Base-by-base conservation (phyloP, 192 early-diverging fungal species). In the Coemansia sp. region DNA sequence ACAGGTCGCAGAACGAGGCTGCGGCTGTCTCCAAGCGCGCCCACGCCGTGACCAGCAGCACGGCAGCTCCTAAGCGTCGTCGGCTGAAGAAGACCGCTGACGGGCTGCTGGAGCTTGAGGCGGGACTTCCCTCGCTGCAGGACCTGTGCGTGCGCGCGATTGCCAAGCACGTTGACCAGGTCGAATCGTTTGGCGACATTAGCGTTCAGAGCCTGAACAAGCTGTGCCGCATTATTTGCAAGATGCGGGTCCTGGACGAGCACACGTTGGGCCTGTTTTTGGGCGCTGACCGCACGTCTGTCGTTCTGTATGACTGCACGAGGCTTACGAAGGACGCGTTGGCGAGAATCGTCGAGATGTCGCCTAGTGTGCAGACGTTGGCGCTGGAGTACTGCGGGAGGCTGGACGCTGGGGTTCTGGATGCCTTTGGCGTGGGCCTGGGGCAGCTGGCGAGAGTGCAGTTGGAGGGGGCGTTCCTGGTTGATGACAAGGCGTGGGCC, bases 101-200 rank as follows among this genome's bases (percentile, higher is more conserved):
- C 3, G 82, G 82, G 27, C 65, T 84, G 68, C 64, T 84, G 43
- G 87, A 90, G 65, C 73, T 77, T 31, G 86, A 89, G 63, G 63
- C 76, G 33, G 81, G 86, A 8, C 74, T 89, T 22, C 85, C 87
- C 24, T 71, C 86, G 44, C 81, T 92, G 5, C 90, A 90, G 58
- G 89, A 92, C 63, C 47, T 89, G 7, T 92, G 90, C 55, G 89
- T 89, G 52, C 76, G 83, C n/a, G 85, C 87, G 22, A 90, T 95
- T 73, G 92, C 91, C 2, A 84, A 84, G 63, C 85, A 91, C 64
- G 90, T 97, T 52, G 91, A 95, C 61, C 87, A 88, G 70, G 90
- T 97, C 0, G 93, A 95, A 58, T 87, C 87, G 18, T 89, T 97
- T 81, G 95, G 95, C n/a, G 91, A 92, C 70, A 92, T 97, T 33